Base-by-base conservation (phyloP, 495 filamentous ascomycete genomes). In the Tuber calosporum region DNA sequence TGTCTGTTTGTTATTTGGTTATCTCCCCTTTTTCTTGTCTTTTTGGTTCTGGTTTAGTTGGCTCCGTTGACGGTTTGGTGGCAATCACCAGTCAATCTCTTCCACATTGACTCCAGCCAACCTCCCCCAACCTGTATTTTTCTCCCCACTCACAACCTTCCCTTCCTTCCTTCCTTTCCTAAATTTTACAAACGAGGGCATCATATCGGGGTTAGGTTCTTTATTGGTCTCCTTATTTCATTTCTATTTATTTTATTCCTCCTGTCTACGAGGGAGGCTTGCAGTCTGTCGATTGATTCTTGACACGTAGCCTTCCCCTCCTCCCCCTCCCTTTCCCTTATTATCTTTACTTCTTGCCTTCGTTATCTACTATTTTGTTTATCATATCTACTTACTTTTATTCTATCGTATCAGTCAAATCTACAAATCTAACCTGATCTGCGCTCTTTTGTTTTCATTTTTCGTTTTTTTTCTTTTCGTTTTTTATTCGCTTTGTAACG, bases 141-240 rank as follows among this genome's bases (percentile, higher is more conserved):
- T 62, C 53, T 17, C 26, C 26, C 53, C 22, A 58, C 48, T 9
- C 11, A 58, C 48, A 26, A 58, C 13, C n/a, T 62, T 19, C 42
- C 42, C 42, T 62, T 62, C 53, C 11, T 62, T 62, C 53, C 53
- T 62, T 62, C 53, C 53, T 58, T 58, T 62, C 53, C 53, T 62
- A 62, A 34, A 62, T 62, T 3, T 62, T 62, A 62, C 53, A 62
- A 62, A 62, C 26, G 3, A 30, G 53, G 53, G 53, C 53, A 62
- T 62, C 11, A 62, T 62, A 62, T 17, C 26, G 53, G 53, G 53
- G 53, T 62, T 62, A 62, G 53, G 53, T 62, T 62, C 53, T 62
- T 62, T 62, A 62, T 34, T 4, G 53, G 53, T 62, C 53, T 58
- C 34, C 1, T 62, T 62, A 30, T 62, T 62, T 34, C 26, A 13